Evolutionary conservation across 1,139 yeast species (phyloP).

Genomic region (Suhomyces chickasaworum): DNA sequence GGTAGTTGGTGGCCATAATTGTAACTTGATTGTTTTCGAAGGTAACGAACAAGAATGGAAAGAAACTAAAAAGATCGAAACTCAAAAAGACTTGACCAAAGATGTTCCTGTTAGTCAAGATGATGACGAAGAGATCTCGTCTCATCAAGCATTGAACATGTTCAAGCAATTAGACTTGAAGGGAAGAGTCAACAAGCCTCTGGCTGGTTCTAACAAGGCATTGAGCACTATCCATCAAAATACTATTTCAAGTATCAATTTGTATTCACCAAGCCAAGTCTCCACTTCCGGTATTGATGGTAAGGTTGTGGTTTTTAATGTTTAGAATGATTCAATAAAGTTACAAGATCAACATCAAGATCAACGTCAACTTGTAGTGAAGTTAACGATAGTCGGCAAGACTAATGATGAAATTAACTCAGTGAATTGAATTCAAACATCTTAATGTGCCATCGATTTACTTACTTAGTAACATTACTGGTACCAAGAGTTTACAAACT

Average conservation of each 20-base stretch:
- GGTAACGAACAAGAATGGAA: constrained; percentile 73
- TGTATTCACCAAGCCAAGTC: constrained; percentile 52
- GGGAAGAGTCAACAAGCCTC: constrained; percentile 65
- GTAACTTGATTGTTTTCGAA: constrained; percentile 83
- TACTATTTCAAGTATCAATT: constrained; percentile 75
- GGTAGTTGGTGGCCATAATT: constrained; percentile 90
- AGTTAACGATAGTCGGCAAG: no score
- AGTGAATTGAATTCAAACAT: no score
- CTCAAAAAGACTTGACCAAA: constrained; percentile 46
- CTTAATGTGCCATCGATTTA: no score
- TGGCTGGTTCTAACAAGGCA: constrained; percentile 44
- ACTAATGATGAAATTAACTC: no score
- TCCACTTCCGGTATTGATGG: constrained; percentile 77
- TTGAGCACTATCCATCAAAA: constrained; percentile 87
- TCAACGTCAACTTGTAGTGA: no score
- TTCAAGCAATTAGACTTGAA: constrained; percentile 94
- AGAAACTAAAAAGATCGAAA: constrained; percentile 64
- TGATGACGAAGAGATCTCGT: constrained; percentile 61
- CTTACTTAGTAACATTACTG: no score
- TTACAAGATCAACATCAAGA: no score
- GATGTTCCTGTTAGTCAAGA: constrained; percentile 38
- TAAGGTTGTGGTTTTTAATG: constrained; percentile 67
- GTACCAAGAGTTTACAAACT: not conserved
- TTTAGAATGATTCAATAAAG: constrained; percentile 13
- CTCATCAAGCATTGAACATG: constrained; percentile 88